Evolutionary conservation across 768 basidiomycete species (phyloP).

Genomic region (Baorangia bicolor): DNA sequence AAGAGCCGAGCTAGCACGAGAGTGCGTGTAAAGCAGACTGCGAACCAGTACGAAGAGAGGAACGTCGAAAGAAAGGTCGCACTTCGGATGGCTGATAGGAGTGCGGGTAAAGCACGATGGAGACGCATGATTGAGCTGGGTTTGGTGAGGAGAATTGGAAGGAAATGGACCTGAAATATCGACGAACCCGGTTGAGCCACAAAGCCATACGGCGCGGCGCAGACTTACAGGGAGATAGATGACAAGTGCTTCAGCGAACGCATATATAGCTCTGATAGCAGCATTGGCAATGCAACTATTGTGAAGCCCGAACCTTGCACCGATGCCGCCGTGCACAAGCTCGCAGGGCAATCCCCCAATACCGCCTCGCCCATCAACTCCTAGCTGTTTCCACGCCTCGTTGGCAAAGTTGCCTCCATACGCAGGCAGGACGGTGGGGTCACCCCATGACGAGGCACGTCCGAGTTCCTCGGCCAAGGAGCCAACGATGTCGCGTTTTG

Average conservation of each 20-base stretch:
- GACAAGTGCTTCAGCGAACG: conserved; percentile 59
- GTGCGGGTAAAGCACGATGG: conserved; percentile 38
- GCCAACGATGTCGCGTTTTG: conserved; percentile 41
- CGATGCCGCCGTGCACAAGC: conserved; percentile 62
- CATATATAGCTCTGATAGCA: conserved; percentile 48
- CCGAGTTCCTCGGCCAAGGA: conserved; percentile 56
- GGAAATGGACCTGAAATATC: conserved; percentile 59
- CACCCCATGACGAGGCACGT: conserved; percentile 59
- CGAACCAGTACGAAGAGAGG: conserved; percentile 66
- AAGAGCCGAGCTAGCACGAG: conserved; percentile 61
- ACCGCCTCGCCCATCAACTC: conserved; percentile 49
- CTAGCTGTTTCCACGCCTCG: conserved; percentile 54
- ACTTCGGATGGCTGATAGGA: conserved; percentile 58
- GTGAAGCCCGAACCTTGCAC: conserved; percentile 44
- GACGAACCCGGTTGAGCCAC: not conserved
- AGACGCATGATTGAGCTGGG: conserved; percentile 52
- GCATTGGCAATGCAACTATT: conserved; percentile 63
- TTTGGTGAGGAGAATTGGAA: conserved; percentile 61
- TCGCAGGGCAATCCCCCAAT: conserved; percentile 78
- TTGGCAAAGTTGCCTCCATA: conserved; percentile 57
- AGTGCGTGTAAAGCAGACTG: conserved; percentile 69
- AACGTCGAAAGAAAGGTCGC: conserved; percentile 73
- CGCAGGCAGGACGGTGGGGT: conserved; percentile 58
- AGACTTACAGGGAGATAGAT: conserved; percentile 70
- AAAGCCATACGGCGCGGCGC: not conserved